A percentile compares a stretch with the other conserved stretches of the same genome.
Conservation (phyloP, 2,329 filamentous ascomycete genomes). For the Canariomyces notabilis region DNA sequence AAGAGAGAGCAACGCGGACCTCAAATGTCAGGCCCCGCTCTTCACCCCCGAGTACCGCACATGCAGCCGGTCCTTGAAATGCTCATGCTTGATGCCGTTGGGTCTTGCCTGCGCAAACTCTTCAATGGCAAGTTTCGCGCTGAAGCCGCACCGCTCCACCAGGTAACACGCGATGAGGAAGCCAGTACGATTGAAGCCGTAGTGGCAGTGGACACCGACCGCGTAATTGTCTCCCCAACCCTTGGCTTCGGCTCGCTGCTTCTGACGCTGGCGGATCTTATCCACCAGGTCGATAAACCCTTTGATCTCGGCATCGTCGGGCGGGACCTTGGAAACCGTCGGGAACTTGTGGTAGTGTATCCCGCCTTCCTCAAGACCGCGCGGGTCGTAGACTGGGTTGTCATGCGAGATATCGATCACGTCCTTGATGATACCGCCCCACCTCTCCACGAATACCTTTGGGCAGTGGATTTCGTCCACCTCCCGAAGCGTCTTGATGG, state of each 20-base stretch:
- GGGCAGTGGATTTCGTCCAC: constrained; percentile 81
- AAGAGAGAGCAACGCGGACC: not conserved
- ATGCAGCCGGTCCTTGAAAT: constrained; percentile 81
- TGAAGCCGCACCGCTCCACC: constrained; percentile 71
- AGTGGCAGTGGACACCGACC: constrained; percentile 89
- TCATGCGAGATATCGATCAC: constrained; percentile 91
- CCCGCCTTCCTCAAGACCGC: constrained; percentile 59
- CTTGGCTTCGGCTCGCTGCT: constrained; percentile 38
- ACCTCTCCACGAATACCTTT: constrained; percentile 61
- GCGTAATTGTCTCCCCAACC: constrained; percentile 42
- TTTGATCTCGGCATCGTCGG: constrained; percentile 50
- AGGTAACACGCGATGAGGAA: constrained; percentile 88
- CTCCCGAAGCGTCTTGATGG: constrained; percentile 89
- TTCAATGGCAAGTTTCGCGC: constrained; percentile 71
- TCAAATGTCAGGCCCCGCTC: constrained; percentile 2
- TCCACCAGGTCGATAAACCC: constrained; percentile 55
- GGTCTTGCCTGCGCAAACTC: constrained; percentile 68
- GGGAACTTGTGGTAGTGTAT: constrained; percentile 81
- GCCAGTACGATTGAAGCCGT: constrained; percentile 90
- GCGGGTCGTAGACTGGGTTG: constrained; percentile 80
- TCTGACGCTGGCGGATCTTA: constrained; percentile 53
- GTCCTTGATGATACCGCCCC: constrained; percentile 63
- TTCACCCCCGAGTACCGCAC: constrained; percentile 59
- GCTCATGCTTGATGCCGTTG: constrained; percentile 81
- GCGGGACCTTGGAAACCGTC: constrained; percentile 87